A percentile compares a stretch with the other conserved stretches of the same genome.
Evolutionary conservation across 2,329 filamentous ascomycete species (phyloP).

Genomic region (Pyrenophora graminea): DNA sequence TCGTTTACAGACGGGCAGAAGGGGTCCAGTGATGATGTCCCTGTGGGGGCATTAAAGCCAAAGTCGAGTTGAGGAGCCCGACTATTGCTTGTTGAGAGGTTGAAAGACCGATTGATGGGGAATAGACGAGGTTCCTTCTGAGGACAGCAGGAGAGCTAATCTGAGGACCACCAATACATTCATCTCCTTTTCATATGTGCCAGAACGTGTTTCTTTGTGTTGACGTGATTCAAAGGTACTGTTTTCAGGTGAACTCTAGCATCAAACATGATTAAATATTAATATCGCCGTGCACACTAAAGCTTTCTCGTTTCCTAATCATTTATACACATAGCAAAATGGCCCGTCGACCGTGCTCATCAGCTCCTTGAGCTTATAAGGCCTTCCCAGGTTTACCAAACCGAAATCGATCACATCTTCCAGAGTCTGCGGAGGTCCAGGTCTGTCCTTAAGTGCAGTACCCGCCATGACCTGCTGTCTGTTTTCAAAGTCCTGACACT

Average conservation of each 20-base stretch:
- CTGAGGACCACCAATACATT: constrained; percentile 35
- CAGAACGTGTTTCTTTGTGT: neutral
- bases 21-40: constrained; percentile 43
- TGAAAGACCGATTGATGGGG: constrained; percentile 16
- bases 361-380: constrained; percentile 48
- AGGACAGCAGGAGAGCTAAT: constrained; percentile 45
- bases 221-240: neutral
- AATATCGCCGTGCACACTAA: too few relatives aligned
- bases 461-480: constrained; percentile 49
- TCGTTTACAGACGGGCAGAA: constrained; percentile 20
- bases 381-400: constrained; percentile 39
- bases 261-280: too few relatives aligned
- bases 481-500: constrained; percentile 49
- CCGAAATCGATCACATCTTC: constrained; percentile 48
- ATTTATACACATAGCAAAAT: constrained; percentile 54
- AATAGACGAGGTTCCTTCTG: constrained; percentile 32
- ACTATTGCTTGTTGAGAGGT: constrained; percentile 17
- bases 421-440: constrained; percentile 26
- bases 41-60: constrained; percentile 40
- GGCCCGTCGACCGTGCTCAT: constrained; percentile 54
- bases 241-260: too few relatives aligned
- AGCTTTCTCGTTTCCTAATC: neutral
- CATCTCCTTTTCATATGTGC: neutral
- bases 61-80: constrained; percentile 40
- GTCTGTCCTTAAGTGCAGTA: constrained; percentile 50